Conservation (phyloP, 1,284 basidiomycete species). For the Megacollybia platyphylla region DNA sequence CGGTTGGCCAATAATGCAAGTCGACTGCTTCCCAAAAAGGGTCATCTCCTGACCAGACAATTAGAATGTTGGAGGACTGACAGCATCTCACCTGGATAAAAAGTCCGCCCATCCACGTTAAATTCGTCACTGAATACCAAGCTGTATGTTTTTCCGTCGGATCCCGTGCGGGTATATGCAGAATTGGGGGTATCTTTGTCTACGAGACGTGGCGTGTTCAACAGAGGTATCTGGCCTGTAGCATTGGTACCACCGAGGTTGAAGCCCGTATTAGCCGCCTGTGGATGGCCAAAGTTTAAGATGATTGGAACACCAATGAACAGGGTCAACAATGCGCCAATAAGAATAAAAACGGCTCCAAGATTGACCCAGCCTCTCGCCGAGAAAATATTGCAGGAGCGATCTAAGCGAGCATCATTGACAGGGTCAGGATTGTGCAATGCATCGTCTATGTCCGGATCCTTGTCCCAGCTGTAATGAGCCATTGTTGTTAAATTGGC, state of each 20-base stretch:
- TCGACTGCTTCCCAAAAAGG: slow-evolving; percentile 69
- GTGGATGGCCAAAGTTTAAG: slow-evolving; percentile 27
- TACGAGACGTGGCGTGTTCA: slow-evolving; percentile 46
- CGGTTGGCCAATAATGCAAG: slow-evolving; percentile 71
- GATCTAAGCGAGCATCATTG: slow-evolving; percentile 41
- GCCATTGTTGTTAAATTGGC: slow-evolving; percentile 32
- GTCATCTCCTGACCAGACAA: slow-evolving; percentile 35
- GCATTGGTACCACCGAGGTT: slow-evolving; percentile 72
- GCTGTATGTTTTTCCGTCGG: slow-evolving; percentile 66
- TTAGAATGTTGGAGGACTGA: no score
- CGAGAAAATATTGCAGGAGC: slow-evolving; percentile 52
- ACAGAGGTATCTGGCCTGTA: slow-evolving; percentile 56
- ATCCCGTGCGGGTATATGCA: slow-evolving; percentile 39
- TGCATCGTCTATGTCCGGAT: slow-evolving; percentile 66
- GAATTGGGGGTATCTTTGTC: slow-evolving; percentile 57
- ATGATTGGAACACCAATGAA: slow-evolving; percentile 79
- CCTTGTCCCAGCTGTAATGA: slow-evolving; percentile 62
- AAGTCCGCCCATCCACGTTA: slow-evolving; percentile 63
- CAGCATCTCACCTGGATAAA: slow-evolving; percentile 37
- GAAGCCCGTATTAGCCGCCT: slow-evolving; percentile 30
- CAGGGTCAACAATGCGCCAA: slow-evolving; percentile 48
- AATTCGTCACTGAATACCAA: slow-evolving; percentile 94
- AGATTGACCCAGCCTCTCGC: slow-evolving; percentile 65
- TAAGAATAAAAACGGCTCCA: slow-evolving; percentile 43
- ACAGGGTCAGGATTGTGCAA: slow-evolving; percentile 66